phyloP scores from a whole-genome alignment of 139 green algal genomes.

The Eudorina sp. region DNA sequence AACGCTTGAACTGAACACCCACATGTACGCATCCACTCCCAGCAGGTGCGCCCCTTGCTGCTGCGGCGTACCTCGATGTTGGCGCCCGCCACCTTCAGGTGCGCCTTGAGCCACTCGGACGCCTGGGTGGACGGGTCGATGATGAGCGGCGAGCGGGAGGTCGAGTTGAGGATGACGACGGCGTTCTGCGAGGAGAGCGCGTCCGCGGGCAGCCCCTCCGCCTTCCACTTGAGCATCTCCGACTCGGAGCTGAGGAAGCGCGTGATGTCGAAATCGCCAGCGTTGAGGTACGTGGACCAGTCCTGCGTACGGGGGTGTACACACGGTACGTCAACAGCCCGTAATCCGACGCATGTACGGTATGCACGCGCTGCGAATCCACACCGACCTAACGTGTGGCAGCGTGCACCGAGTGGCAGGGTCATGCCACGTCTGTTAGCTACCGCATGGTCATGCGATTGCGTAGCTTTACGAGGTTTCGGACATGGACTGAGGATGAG shows the following conservation, averaged over 20 bases:
- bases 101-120: constrained; percentile 74
- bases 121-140: constrained; percentile 84
- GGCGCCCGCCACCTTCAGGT: constrained; percentile 58
- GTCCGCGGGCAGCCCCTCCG: constrained; percentile 80
- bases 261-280: constrained; percentile 66
- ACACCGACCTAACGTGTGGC: too few species aligned
- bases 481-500: too few species aligned
- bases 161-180: constrained; percentile 70
- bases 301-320: constrained; percentile 26
- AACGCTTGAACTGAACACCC: too few species aligned
- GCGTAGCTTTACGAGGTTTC: too few species aligned
- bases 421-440: too few species aligned
- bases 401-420: too few species aligned
- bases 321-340: too few species aligned
- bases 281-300: constrained; percentile 44
- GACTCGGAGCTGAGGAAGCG: constrained; percentile 80
- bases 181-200: constrained; percentile 82
- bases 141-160: constrained; percentile 71
- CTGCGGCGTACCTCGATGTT: constrained; percentile 50
- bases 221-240: constrained; percentile 86
- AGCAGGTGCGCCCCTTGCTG: too few species aligned
- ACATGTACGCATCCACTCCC: too few species aligned
- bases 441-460: too few species aligned
- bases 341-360: too few species aligned
- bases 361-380: too few species aligned